Conservation (phyloP, 2,329 filamentous ascomycete genomes). For the Fonsecaea erecta region DNA sequence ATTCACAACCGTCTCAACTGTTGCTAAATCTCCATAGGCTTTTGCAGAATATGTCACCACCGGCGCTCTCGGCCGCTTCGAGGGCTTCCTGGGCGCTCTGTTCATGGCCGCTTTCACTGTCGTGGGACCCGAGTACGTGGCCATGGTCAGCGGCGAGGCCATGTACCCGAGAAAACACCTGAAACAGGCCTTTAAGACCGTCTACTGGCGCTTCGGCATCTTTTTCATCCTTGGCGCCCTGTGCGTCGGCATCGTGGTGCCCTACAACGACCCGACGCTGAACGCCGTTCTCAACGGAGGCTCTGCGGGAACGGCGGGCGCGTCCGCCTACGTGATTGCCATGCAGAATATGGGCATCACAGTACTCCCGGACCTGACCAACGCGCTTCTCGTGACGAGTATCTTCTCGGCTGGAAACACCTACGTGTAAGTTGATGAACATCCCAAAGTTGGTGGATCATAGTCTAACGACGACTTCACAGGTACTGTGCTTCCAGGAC, state of each 20-base stretch:
- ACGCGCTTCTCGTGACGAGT: constrained; percentile 59
- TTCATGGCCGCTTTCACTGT: constrained; percentile 70
- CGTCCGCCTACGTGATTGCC: constrained; percentile 67
- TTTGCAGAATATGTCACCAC: constrained; percentile 67
- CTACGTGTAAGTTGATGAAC: constrained; percentile 44
- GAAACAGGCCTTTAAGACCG: constrained; percentile 74
- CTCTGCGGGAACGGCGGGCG: constrained; percentile 59
- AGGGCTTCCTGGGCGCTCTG: constrained; percentile 67
- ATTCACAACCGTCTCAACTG: not conserved
- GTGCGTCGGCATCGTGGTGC: constrained; percentile 69
- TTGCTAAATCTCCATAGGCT: constrained; percentile 39
- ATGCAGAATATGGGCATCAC: constrained; percentile 61
- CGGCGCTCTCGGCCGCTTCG: constrained; percentile 63
- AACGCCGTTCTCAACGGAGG: constrained; percentile 45
- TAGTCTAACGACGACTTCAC: not conserved
- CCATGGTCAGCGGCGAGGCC: constrained; percentile 66
- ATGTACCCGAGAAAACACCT: constrained; percentile 70
- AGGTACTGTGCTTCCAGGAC: constrained; percentile 58
- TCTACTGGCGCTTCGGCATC: constrained; percentile 74
- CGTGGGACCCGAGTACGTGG: constrained; percentile 67
- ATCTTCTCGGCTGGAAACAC: constrained; percentile 64
- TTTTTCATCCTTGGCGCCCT: constrained; percentile 77
- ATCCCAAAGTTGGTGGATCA: not conserved
- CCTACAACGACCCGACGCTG: constrained; percentile 67
- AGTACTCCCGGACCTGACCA: constrained; percentile 62